Percentiles rank a stretch among this genome's conserved stretches.
phyloP scores from a whole-genome alignment of 225 moss, liverwort and hornwort species.

The Marchantia paleacea region DNA sequence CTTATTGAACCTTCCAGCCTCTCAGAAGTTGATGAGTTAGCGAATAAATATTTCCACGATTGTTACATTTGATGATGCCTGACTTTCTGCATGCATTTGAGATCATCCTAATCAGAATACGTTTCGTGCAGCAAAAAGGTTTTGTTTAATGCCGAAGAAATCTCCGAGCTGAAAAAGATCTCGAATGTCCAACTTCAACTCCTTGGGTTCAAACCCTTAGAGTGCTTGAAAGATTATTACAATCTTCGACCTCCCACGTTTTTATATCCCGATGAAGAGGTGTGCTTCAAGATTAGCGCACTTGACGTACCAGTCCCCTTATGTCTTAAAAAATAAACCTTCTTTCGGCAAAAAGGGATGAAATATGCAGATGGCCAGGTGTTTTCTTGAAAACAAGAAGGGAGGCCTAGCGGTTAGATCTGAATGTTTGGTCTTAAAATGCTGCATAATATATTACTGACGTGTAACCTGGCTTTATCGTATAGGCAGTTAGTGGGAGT shows the following conservation, averaged over 20 bases:
- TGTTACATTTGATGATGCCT: too few species aligned
- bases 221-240: constrained; percentile 73
- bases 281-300: constrained; percentile 7
- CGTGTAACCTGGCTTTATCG: not conserved
- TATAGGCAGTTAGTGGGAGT: constrained; percentile 80
- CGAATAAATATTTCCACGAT: not conserved
- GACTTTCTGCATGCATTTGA: too few species aligned
- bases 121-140: constrained; percentile 64
- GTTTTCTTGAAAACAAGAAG: not conserved
- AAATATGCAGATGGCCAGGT: not conserved
- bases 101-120: not conserved
- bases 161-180: constrained; percentile 70
- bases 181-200: constrained; percentile 76
- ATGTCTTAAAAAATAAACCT: not conserved
- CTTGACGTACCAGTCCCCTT: not conserved
- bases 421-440: not conserved
- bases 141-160: constrained; percentile 68
- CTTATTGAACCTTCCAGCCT: not conserved
- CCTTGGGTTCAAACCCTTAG: constrained; percentile 76
- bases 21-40: not conserved
- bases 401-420: not conserved
- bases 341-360: not conserved
- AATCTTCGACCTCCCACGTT: constrained; percentile 93
- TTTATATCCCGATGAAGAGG: constrained; percentile 94
- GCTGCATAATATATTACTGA: too few species aligned